A percentile compares a stretch with the other conserved stretches of the same genome.
These are phyloP conservation scores for Lentinula raphanica DNA, from an alignment of 768 basidiomycete species.

Conservation along the genomic window DNA sequence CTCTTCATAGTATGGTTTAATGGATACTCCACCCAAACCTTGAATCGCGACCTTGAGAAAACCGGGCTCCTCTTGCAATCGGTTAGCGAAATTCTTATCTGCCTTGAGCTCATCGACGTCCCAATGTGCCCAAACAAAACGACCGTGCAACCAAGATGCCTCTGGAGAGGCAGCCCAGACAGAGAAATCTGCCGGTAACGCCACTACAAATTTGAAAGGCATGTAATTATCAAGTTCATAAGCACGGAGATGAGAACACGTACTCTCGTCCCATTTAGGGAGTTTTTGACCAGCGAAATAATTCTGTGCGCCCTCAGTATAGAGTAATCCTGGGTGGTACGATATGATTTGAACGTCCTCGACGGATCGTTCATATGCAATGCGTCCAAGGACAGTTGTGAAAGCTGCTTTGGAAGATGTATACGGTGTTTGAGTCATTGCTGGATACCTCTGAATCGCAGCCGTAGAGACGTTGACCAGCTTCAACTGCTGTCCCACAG, in stretches of 20 bases:
- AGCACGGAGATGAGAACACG: too few relatives aligned
- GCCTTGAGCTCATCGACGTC: not conserved
- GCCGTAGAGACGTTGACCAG: not conserved
- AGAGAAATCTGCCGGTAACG: not conserved
- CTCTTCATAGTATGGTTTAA: not conserved
- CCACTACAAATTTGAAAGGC: not conserved
- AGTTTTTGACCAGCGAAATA: too few relatives aligned
- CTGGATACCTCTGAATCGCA: not conserved
- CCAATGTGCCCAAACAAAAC: not conserved
- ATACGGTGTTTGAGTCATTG: not conserved
- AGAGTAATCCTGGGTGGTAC: not conserved
- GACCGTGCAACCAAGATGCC: not conserved
- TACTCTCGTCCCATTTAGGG: too few relatives aligned
- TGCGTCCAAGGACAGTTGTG: not conserved
- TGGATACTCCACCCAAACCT: not conserved
- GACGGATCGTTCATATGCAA: not conserved
- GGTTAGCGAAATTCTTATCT: not conserved
- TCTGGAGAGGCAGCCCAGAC: not conserved
- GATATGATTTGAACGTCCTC: not conserved
- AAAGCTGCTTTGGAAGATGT: not conserved
- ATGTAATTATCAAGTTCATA: too few relatives aligned
- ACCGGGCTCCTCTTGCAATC: not conserved
- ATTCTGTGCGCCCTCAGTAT: not conserved
- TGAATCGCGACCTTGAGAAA: not conserved
- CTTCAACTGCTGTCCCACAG: not conserved